Base-by-base conservation (phyloP, 2,329 filamentous ascomycete species). In the Monilinia fructigena region DNA sequence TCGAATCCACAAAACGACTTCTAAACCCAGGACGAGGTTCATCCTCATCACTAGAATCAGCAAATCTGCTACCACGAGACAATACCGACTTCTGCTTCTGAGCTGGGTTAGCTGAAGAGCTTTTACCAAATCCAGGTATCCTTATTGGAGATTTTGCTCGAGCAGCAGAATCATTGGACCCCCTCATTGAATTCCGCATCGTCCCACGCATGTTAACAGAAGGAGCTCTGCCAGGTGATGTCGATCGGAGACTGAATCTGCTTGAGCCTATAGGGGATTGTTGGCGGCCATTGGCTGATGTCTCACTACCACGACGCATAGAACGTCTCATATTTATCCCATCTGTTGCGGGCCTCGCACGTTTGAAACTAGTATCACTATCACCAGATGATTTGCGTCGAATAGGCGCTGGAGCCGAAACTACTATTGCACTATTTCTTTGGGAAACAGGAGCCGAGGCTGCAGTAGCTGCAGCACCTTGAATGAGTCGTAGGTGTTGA, bases 321-420 rank as follows among this genome's bases (percentile, higher is more conserved):
- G 90, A 92, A 62, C 82, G 84, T 66, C 88, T 88, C 81, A 96
- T 91, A 1, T 80, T 83, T 63, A 86, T 84, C 0, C 82, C 82
- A 54, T 81, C 77, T 7, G 77, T 75, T 62, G 79, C 75, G 48
- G 83, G 79, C 68, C 85, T 83, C 54, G 81, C 78, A 38, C 91
- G 88, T 74, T 86, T 89, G 80, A 97, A 97, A 75, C 92, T 96
- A 78, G 91, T 96, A 55, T 91, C 88, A 73, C 89, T 92, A 38
- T 85, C 88, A 70, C 87, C 86, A 0, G 88, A 90, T 23, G 79
- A 81, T 12, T 80, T 83, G 2, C 88, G 83, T 66, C 80, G 79
- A 11, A 86, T 77, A 6, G 73, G 71, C 16, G 81, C 70, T 14
- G 67, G 65, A 18, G 40, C 40, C 12, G 40, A 4, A 47, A 65